Base-by-base conservation (phyloP, 169 alveolate species). In the Sarcocystis neurona region DNA sequence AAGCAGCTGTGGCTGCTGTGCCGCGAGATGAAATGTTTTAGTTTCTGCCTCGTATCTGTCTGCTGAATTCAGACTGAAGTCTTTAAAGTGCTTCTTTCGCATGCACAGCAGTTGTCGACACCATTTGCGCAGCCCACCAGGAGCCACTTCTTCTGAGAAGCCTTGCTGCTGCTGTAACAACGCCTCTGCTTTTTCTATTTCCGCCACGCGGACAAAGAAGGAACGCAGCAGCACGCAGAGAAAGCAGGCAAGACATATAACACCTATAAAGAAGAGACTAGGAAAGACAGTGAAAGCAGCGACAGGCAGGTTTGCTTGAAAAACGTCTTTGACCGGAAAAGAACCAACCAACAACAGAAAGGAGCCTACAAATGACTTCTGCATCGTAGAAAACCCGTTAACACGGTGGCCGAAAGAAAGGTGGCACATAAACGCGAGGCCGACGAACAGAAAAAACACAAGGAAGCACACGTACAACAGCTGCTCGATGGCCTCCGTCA, bases 181-280 rank as follows among this genome's bases (percentile, higher is more conserved):
- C 2, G 74, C 53, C 60, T 85, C 90, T 58, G 75, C 75, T 15
- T 44, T 66, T 39, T 70, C 75, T 30, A 85, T 47, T 48, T 85
- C 90, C 20, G 82, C 90, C 30, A 79, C 43, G 30, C 90, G 90
- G 60, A 23, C 44, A 10, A 84, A 84, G 72, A 85, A 79, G 30
- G 90, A 85, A 3, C 90, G 90, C 18, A 85, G 84, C 50, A 85
- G 84, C 32, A 85, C 84, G 77, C 70, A 85, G 44, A 85, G 75
- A 58, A 85, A 85, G 6, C 68, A 56, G 63, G 84, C 47, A 34
- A 85, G 75, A 39, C 79, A 85, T 8, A 85, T 70, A 15, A 85
- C 32, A 60, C 79, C 79, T 77, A 85, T 68, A 44, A 85, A 68
- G 47, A 85, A 85, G 47, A 85, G 90, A 68, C 32, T 47, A 15